Evolutionary conservation across 495 filamentous ascomycete species (phyloP), one percentile per base, ranked within the genome.

Genomic region (Penicillium atrosanguineum): DNA sequence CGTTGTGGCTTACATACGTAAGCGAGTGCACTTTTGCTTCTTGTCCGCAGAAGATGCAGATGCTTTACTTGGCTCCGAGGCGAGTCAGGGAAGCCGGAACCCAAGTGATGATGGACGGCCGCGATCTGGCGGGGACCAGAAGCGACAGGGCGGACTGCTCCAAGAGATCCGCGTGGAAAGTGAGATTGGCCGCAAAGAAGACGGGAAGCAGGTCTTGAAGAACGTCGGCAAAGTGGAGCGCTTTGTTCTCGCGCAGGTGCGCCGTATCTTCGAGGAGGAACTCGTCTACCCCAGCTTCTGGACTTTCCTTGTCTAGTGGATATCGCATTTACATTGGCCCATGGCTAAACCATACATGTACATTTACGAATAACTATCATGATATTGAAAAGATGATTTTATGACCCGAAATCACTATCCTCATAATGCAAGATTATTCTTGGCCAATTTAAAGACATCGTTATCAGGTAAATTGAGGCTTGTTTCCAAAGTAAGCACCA

Each of bases 161-260:
- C 87, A 91, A 71, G 90, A 97, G 69, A 95, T 97, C 55, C 83
- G 87, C 50, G 94, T 98, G 2, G 94, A 98, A 63, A 97, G 91
- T 65, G 95, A 97, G 74, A 98, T 98, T 64, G 94, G 94, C 2
- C 82, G 93, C 64, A 84, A 89, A 59, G 91, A 91, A 62, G 86
- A 88, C 52, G 90, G 90, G 28, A 95, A 92, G 71, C 91, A 95
- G 70, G 91, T 91, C 29, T 72, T 98, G 25, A 97, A 96, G 77
- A 98, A 98, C 70, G 91, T 98, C 36, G 92, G 95, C 16, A 98
- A 98, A 74, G 94, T 98, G 36, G 94, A 98, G 74, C 86, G 90
- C 55, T 98, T 98, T 66, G 90, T 98, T 43, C 79, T 98, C 20
- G 93, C 96, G 66, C 95, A 97, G 68, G 94, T 98, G 31, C 85